phyloP scores from a whole-genome alignment of 2,329 filamentous ascomycete species.

The Talaromyces sp. region DNA sequence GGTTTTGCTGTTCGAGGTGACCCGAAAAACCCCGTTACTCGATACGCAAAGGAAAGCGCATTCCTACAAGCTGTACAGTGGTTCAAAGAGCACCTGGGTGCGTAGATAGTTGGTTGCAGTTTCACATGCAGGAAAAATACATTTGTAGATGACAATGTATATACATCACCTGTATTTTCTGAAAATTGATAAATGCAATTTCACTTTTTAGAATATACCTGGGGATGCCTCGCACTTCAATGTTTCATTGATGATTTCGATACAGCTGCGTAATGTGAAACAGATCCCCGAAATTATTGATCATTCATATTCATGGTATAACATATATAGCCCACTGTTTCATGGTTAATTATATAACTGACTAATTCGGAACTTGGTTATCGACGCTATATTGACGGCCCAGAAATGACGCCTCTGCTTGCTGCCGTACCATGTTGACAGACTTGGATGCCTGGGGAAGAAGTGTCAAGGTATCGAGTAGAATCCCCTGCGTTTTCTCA shows the following conservation, averaged over 20 bases:
- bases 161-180: background rate
- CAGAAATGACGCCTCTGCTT: slow-evolving; percentile 12
- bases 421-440: slow-evolving; percentile 19
- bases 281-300: no score
- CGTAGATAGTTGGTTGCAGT: background rate
- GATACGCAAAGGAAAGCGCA: slow-evolving; percentile 70
- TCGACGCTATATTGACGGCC: background rate
- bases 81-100: slow-evolving; percentile 38
- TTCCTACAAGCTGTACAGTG: slow-evolving; percentile 70
- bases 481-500: slow-evolving; percentile 18
- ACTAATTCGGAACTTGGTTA: background rate
- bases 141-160: background rate
- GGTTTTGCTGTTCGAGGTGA: slow-evolving; percentile 69
- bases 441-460: slow-evolving; percentile 28
- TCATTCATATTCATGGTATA: background rate
- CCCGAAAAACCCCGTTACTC: slow-evolving; percentile 47
- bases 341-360: background rate
- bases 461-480: slow-evolving; percentile 21
- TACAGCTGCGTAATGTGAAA: no score
- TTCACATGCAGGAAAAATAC: background rate
- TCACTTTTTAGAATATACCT: no score
- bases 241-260: no score
- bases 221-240: no score
- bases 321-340: background rate
- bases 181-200: no score